Conservation (phyloP, 257 asterid species). For the Fraxinus excelsior region DNA sequence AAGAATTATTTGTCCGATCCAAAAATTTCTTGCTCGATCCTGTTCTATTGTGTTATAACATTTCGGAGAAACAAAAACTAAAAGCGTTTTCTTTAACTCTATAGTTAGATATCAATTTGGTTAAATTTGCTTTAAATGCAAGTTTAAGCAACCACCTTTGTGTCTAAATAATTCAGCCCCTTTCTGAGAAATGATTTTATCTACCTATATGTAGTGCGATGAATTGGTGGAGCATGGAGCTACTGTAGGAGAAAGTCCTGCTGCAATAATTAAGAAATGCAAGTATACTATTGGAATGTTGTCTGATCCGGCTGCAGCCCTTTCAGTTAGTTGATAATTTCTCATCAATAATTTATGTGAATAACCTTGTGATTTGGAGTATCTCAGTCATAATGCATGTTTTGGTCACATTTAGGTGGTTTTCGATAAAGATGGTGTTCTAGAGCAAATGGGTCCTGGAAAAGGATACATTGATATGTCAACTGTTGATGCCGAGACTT, state of each 20-base stretch:
- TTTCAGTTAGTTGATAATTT: conserved; percentile 60
- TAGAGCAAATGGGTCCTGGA: conserved; percentile 74
- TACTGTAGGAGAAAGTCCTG: conserved; percentile 76
- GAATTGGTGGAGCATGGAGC: conserved; percentile 93
- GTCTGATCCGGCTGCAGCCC: conserved; percentile 96
- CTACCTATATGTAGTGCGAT: conserved; percentile 62
- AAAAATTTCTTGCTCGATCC: neutral
- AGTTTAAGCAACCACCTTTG: no score
- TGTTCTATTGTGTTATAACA: neutral
- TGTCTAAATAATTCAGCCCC: neutral
- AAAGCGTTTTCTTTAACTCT: neutral
- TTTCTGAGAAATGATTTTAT: neutral
- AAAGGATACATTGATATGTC: conserved; percentile 98
- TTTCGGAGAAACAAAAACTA: neutral
- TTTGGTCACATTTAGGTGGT: conserved; percentile 60
- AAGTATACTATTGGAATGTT: conserved; percentile 90
- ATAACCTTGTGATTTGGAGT: neutral
- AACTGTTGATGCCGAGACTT: conserved; percentile 96
- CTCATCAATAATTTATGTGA: neutral
- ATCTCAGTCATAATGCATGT: conserved; percentile 17
- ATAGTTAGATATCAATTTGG: no score
- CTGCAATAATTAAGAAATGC: conserved; percentile 92
- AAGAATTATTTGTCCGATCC: neutral
- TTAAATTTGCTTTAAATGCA: neutral
- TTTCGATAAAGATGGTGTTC: conserved; percentile 79